phyloP scores from a whole-genome alignment of 2,329 filamentous ascomycete species.

The Xylogone sp. region DNA sequence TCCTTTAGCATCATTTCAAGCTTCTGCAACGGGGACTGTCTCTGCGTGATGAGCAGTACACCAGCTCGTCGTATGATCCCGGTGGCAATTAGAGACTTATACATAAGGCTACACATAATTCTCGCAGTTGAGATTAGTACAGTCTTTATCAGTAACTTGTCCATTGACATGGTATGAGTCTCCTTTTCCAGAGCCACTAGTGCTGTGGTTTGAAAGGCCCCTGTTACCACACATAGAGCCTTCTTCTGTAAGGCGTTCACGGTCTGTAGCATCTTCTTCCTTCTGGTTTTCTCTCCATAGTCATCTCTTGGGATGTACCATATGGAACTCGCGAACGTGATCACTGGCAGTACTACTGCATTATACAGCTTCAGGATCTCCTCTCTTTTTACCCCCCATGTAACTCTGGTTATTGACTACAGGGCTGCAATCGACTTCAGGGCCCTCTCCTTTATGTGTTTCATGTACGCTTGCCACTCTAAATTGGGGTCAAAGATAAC shows the following conservation, averaged over 20 bases:
- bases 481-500: slow-evolving; percentile 16
- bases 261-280: not conserved
- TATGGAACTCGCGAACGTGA: slow-evolving; percentile 26
- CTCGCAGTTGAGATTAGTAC: not conserved
- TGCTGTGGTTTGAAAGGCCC: not conserved
- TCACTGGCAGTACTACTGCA: slow-evolving; percentile 25
- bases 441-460: slow-evolving; percentile 5
- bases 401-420: slow-evolving; percentile 3
- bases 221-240: not conserved
- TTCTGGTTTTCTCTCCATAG: not conserved
- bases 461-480: slow-evolving; percentile 9
- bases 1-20: not conserved
- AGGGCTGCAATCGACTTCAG: slow-evolving; percentile 8
- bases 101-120: not conserved
- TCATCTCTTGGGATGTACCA: slow-evolving; percentile 12
- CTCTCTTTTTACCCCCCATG: slow-evolving; percentile 1
- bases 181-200: not conserved
- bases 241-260: not conserved
- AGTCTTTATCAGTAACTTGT: not conserved
- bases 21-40: not conserved
- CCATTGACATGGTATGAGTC: not conserved
- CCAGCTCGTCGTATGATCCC: not conserved
- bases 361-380: slow-evolving; percentile 15
- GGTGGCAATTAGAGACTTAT: too few species aligned
- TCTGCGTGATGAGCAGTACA: not conserved